Percentiles rank a stretch among this genome's conserved stretches.
Conservation (phyloP, 2,329 filamentous ascomycete genomes). For the Nigrospora oryzae region DNA sequence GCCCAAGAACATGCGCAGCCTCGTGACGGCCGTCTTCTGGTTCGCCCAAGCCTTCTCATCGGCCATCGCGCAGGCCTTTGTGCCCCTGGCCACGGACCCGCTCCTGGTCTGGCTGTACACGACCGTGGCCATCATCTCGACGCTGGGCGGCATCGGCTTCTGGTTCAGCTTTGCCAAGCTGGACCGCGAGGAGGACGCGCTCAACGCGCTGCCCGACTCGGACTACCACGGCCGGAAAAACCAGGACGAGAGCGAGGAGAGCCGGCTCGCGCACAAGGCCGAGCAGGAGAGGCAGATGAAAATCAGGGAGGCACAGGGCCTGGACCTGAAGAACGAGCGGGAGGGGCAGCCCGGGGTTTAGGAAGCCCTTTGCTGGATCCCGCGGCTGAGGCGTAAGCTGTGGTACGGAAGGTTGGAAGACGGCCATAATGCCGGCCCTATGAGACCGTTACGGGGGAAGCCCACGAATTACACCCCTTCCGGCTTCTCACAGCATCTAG, state of each 20-base stretch:
- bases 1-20: slow-evolving; percentile 66
- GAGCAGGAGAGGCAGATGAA: slow-evolving; percentile 17
- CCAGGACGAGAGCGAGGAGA: slow-evolving; percentile 14
- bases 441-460: too few relatives aligned
- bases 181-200: slow-evolving; percentile 56
- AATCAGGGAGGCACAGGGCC: slow-evolving; percentile 13
- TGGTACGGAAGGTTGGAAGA: too few relatives aligned
- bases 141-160: slow-evolving; percentile 55
- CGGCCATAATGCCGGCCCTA: too few relatives aligned
- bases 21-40: slow-evolving; percentile 59
- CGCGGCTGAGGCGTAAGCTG: too few relatives aligned
- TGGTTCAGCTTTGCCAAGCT: slow-evolving; percentile 57
- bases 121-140: slow-evolving; percentile 56
- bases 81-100: slow-evolving; percentile 50
- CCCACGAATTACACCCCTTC: too few relatives aligned
- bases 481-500: too few relatives aligned
- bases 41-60: slow-evolving; percentile 62
- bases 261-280: slow-evolving; percentile 11
- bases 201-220: slow-evolving; percentile 47
- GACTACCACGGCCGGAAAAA: slow-evolving; percentile 18
- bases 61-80: slow-evolving; percentile 58
- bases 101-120: slow-evolving; percentile 68
- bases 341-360: too few relatives aligned
- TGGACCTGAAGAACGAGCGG: slow-evolving; percentile 5
- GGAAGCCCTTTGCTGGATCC: too few relatives aligned